phyloP scores from a whole-genome alignment of 331 rosid genomes.

The Cydonia oblonga region DNA sequence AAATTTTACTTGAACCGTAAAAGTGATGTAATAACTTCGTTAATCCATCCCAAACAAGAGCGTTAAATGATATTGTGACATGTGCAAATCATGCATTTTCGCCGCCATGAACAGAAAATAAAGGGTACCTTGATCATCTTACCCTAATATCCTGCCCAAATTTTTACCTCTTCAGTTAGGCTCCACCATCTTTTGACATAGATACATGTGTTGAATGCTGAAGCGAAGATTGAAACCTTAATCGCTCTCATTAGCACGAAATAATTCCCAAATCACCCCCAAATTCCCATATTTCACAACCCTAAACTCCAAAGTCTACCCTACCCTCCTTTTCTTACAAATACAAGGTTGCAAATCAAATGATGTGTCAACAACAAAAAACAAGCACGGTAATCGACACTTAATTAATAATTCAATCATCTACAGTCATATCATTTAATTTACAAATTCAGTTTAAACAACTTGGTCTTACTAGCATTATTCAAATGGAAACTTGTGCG shows the following conservation, averaged over 20 bases:
- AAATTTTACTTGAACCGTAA: neutral
- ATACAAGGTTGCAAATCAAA: too few species aligned
- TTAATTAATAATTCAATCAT: too few species aligned
- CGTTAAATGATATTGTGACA: neutral
- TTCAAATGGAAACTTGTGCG: too few species aligned
- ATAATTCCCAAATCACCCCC: neutral
- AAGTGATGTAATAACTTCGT: neutral
- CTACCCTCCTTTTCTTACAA: neutral
- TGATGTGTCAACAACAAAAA: too few species aligned
- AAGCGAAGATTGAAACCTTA: neutral
- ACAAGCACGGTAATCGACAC: too few species aligned
- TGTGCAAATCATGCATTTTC: neutral
- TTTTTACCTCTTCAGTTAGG: too few species aligned
- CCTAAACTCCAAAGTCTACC: neutral
- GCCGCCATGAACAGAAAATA: fast-evolving
- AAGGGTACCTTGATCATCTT: neutral
- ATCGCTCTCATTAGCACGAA: neutral
- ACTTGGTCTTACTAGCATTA: too few species aligned
- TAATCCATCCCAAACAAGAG: neutral
- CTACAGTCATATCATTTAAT: too few species aligned
- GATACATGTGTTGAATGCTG: neutral
- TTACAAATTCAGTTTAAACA: too few species aligned
- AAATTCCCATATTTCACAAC: neutral
- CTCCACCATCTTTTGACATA: neutral
- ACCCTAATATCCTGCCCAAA: neutral